Percentiles rank a stretch among this genome's conserved stretches.
These are phyloP conservation scores for Ogataea parapolymorpha DNA, from an alignment of 805 yeast species.

Conservation along the genomic window DNA sequence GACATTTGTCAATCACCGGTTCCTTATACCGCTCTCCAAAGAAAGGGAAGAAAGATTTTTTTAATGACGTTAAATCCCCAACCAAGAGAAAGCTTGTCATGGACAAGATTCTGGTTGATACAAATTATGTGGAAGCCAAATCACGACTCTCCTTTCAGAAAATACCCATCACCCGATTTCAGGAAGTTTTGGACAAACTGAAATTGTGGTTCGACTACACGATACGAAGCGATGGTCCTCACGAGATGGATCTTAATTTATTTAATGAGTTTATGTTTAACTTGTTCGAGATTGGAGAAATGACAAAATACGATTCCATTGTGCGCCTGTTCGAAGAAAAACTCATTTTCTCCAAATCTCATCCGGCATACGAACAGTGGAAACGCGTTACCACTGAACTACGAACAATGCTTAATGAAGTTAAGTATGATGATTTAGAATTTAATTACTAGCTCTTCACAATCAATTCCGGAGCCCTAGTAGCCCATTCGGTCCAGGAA, in stretches of 20 bases:
- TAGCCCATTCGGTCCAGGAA: slow-evolving; percentile 87
- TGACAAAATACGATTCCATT: slow-evolving; percentile 18
- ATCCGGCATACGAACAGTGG: slow-evolving; percentile 23
- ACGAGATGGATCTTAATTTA: slow-evolving; percentile 26
- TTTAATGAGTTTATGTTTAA: slow-evolving; percentile 29
- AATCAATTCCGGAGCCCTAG: slow-evolving; percentile 61
- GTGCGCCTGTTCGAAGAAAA: slow-evolving; percentile 16
- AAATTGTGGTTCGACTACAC: slow-evolving; percentile 27
- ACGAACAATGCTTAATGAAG: slow-evolving; percentile 12
- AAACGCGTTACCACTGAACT: slow-evolving; percentile 14
- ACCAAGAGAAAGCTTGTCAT: slow-evolving; percentile 2
- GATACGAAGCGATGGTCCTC: slow-evolving; percentile 19
- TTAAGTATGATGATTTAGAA: slow-evolving; percentile 13
- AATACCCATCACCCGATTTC: slow-evolving; percentile 17
- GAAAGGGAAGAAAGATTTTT: slow-evolving; percentile 11
- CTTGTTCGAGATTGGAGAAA: slow-evolving; percentile 22
- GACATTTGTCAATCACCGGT: slow-evolving; percentile 27
- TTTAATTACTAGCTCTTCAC: slow-evolving; percentile 33
- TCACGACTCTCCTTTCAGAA: slow-evolving; percentile 24
- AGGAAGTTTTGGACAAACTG: slow-evolving; percentile 13
- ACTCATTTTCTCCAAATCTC: slow-evolving; percentile 3
- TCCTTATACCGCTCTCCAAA: slow-evolving; percentile 22
- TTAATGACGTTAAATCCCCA: slow-evolving; percentile 11
- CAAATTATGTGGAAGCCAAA: slow-evolving; percentile 8
- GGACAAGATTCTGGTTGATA: slow-evolving; percentile 7